Percentiles rank a stretch among this genome's conserved stretches.
phyloP scores from a whole-genome alignment of 2,329 filamentous ascomycete species.

The Neofusicoccum ribis region DNA sequence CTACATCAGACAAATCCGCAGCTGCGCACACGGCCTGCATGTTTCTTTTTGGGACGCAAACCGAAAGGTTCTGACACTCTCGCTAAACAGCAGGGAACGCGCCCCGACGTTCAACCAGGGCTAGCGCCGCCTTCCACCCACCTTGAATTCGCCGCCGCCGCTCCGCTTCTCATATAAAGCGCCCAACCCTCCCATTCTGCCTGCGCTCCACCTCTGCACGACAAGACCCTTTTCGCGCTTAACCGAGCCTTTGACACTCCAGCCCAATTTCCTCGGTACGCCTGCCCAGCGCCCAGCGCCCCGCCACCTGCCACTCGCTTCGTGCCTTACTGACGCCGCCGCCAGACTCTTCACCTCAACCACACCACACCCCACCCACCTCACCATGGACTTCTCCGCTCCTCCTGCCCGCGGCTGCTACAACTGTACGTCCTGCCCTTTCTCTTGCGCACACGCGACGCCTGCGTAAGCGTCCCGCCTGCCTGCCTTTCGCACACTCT shows the following conservation, averaged over 20 bases:
- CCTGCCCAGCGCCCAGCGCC: neutral
- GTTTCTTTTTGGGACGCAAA: slow-evolving; percentile 17
- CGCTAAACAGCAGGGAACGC: slow-evolving; percentile 1
- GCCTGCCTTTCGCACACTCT: neutral
- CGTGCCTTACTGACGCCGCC: slow-evolving; percentile 13
- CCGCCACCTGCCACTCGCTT: neutral
- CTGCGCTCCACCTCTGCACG: slow-evolving; percentile 9
- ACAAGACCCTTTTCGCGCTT: neutral
- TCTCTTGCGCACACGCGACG: slow-evolving; percentile 2
- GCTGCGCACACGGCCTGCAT: slow-evolving; percentile 15
- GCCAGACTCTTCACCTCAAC: slow-evolving; percentile 14
- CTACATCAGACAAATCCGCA: slow-evolving; percentile 13
- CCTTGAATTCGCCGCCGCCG: slow-evolving; percentile 15
- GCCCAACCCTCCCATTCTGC: neutral
- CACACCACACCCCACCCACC: neutral
- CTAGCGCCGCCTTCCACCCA: slow-evolving; percentile 15
- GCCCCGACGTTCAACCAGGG: slow-evolving; percentile 7
- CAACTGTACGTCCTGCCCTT: slow-evolving; percentile 39
- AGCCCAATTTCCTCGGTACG: neutral
- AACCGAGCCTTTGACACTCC: neutral
- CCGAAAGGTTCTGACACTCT: slow-evolving; percentile 1
- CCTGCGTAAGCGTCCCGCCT: neutral
- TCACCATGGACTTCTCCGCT: slow-evolving; percentile 38
- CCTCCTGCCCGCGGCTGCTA: slow-evolving; percentile 42
- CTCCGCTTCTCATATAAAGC: slow-evolving; percentile 12